Evolutionary conservation across 495 filamentous ascomycete species (phyloP).

Genomic region (Talaromyces trachyspermus): DNA sequence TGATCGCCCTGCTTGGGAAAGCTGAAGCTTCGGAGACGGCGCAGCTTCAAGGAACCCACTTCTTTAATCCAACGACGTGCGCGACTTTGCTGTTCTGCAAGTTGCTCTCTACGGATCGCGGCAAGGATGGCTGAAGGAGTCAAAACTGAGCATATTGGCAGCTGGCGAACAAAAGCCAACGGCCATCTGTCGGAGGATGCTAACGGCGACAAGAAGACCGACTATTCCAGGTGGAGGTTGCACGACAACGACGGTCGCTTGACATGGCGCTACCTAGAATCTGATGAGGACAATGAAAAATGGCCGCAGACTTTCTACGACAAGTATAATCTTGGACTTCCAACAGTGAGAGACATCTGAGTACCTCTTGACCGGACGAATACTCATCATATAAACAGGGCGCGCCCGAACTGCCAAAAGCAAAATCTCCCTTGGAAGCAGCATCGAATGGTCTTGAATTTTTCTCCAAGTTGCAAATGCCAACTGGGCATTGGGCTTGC

Average conservation of each 20-base stretch:
- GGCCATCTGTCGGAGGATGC: slow-evolving; percentile 31
- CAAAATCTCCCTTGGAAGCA: slow-evolving; percentile 66
- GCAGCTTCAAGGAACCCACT: too few relatives aligned
- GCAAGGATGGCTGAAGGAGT: neutral
- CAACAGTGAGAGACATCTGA: slow-evolving; percentile 37
- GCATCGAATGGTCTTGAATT: slow-evolving; percentile 80
- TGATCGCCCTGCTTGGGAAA: neutral
- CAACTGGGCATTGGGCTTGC: slow-evolving; percentile 89
- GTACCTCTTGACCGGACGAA: too few relatives aligned
- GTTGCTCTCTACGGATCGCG: neutral
- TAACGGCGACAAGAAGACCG: slow-evolving; percentile 51
- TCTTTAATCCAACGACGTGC: neutral
- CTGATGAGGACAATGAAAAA: slow-evolving; percentile 60
- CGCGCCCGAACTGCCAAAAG: slow-evolving; percentile 60
- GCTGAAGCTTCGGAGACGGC: neutral
- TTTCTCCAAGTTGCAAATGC: slow-evolving; percentile 83
- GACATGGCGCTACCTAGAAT: slow-evolving; percentile 87
- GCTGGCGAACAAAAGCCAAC: slow-evolving; percentile 34
- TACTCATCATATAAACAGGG: slow-evolving; percentile 37
- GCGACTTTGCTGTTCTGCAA: neutral
- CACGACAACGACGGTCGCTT: slow-evolving; percentile 74
- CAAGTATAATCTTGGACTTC: slow-evolving; percentile 74
- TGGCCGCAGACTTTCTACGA: slow-evolving; percentile 87
- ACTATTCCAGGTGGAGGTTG: slow-evolving; percentile 77
- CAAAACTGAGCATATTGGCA: slow-evolving; percentile 22